phyloP scores from a whole-genome alignment of 257 asterid species.

The Forsythia viridissima region DNA sequence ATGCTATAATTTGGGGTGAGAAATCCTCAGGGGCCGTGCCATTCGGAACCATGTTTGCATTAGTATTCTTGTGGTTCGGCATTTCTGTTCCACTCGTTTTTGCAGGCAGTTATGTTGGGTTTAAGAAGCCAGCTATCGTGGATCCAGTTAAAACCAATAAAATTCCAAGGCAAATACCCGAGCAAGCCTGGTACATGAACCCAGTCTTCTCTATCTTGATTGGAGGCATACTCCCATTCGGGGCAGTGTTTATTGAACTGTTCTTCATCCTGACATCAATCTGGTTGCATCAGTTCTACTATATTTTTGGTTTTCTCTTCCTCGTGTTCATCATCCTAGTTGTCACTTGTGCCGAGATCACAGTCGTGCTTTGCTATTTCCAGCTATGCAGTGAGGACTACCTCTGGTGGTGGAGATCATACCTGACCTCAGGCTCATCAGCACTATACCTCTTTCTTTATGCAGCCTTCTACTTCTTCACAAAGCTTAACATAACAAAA shows the following conservation, averaged over 20 bases:
- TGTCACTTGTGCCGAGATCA: constrained; percentile 86
- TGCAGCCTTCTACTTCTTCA: constrained; percentile 85
- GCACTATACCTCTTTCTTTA: constrained; percentile 77
- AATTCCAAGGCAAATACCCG: constrained; percentile 85
- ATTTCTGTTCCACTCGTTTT: constrained; percentile 82
- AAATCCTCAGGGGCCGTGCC: constrained; percentile 91
- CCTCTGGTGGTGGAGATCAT: constrained; percentile 95
- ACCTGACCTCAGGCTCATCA: constrained; percentile 80
- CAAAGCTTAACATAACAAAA: constrained; percentile 82
- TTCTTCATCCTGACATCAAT: constrained; percentile 90
- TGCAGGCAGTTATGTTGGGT: constrained; percentile 79
- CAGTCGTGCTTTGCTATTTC: constrained; percentile 87
- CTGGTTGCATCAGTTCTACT: constrained; percentile 89
- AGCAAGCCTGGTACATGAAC: constrained; percentile 91
- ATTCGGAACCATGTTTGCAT: constrained; percentile 81
- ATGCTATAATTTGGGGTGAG: constrained; percentile 32
- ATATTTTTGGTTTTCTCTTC: constrained; percentile 86
- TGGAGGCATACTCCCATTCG: constrained; percentile 94
- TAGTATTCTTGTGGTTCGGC: constrained; percentile 83
- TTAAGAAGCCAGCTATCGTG: constrained; percentile 72
- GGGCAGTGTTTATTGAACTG: constrained; percentile 86
- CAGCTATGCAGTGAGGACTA: constrained; percentile 95
- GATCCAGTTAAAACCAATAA: constrained; percentile 89
- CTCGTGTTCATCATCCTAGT: constrained; percentile 74
- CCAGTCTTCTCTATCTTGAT: constrained; percentile 72